phyloP scores from a whole-genome alignment of 169 alveolate genomes.

The Cryptosporidium tyzzeri region DNA sequence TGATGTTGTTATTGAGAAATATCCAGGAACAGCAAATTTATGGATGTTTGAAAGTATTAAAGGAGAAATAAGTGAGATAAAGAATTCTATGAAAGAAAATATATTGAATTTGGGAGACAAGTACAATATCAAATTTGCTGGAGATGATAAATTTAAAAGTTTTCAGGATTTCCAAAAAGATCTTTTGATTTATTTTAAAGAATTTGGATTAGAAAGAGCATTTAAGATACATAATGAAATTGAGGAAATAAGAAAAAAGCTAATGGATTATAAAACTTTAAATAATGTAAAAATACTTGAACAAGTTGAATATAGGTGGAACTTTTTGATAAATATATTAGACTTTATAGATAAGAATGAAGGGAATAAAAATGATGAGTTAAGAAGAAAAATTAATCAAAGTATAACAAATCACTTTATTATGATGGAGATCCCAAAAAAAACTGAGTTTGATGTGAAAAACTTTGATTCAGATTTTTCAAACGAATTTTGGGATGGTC shows the following conservation, averaged over 20 bases:
- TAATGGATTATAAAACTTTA: background rate
- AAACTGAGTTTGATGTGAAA: background rate
- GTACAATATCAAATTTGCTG: background rate
- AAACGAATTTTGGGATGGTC: conserved; percentile 5
- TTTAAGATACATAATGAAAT: conserved; percentile 7
- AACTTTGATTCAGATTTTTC: conserved; percentile 21
- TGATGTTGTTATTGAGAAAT: background rate
- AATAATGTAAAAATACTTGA: background rate
- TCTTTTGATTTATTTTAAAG: background rate
- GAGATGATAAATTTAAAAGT: background rate
- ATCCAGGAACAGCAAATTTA: background rate
- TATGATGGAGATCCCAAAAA: background rate
- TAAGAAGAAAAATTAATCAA: background rate
- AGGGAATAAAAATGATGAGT: background rate
- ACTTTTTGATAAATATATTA: background rate
- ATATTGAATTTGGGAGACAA: background rate
- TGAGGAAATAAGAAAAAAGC: conserved; percentile 11
- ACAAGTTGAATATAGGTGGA: conserved; percentile 32
- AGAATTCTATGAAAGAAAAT: background rate
- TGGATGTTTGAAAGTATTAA: conserved; percentile 21
- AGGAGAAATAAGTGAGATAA: background rate
- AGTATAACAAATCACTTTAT: conserved; percentile 10
- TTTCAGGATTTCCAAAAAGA: conserved; percentile 12
- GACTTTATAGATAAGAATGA: background rate
- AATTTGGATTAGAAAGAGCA: conserved; percentile 34